A percentile compares a stretch with the other conserved stretches of the same genome.
Conservation (phyloP, 495 filamentous ascomycete genomes). For the Lasiosphaeria miniovina region DNA sequence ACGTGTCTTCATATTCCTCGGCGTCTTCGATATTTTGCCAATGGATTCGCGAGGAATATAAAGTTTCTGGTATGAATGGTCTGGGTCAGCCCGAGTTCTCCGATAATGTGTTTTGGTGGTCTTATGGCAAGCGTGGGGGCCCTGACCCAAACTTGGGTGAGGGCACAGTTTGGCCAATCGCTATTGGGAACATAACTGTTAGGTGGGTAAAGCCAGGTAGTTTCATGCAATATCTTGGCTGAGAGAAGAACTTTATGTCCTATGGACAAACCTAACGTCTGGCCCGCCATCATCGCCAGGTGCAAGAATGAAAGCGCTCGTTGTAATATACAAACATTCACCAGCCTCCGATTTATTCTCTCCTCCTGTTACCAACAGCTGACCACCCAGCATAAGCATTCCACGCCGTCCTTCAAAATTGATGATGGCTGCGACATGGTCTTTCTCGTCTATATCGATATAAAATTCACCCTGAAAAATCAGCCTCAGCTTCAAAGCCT, state of each 20-base stretch:
- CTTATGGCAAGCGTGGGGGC: not conserved
- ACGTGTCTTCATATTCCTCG: conserved; percentile 3
- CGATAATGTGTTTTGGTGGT: conserved; percentile 6
- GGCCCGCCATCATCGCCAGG: conserved; percentile 5
- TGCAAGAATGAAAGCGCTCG: too few species aligned
- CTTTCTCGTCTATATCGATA: conserved; percentile 1
- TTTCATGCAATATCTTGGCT: conserved; percentile 4
- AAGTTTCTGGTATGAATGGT: conserved; percentile 4
- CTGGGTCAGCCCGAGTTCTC: conserved; percentile 6
- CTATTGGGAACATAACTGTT: conserved; percentile 5
- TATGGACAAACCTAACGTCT: conserved; percentile 6
- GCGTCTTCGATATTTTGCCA: conserved; percentile 6
- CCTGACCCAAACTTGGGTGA: conserved; percentile 2
- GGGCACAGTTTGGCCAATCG: conserved; percentile 6
- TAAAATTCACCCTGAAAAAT: conserved; percentile 5
- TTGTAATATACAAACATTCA: conserved; percentile 8
- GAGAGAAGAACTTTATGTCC: conserved; percentile 4
- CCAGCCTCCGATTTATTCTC: not conserved
- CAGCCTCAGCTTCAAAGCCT: conserved; percentile 7
- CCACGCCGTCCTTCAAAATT: conserved; percentile 3
- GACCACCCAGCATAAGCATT: conserved; percentile 3
- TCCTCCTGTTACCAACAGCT: conserved; percentile 5
- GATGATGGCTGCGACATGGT: conserved; percentile 6
- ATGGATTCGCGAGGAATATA: conserved; percentile 6
- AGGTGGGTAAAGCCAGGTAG: conserved; percentile 2